Conservation (phyloP, 441 rosid genomes). For the Pelargonium fulgidum region DNA sequence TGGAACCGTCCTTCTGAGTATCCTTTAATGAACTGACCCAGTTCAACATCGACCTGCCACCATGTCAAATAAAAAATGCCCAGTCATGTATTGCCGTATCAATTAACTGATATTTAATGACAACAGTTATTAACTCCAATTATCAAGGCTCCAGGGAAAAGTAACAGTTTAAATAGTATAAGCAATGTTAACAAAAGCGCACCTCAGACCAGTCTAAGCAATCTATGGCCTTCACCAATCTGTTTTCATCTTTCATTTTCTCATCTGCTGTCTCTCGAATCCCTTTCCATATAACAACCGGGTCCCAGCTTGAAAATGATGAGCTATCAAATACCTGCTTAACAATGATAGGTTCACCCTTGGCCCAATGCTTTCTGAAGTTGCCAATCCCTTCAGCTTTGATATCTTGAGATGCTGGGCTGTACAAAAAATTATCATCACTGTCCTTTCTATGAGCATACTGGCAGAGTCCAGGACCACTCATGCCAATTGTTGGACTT, state of each 20-base stretch:
- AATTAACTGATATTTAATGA: conserved; percentile 13
- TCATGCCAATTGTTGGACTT: conserved; percentile 24
- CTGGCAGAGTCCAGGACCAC: conserved; percentile 37
- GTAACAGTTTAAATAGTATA: conserved; percentile 1
- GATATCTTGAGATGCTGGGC: conserved; percentile 47
- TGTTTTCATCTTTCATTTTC: conserved; percentile 53
- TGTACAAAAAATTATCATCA: conserved; percentile 54
- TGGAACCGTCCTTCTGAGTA: conserved; percentile 50
- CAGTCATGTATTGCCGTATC: not conserved
- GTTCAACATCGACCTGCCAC: conserved; percentile 70
- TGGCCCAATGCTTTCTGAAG: conserved; percentile 73
- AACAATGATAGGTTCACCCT: conserved; percentile 66
- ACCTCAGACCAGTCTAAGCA: conserved; percentile 80
- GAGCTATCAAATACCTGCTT: conserved; percentile 55
- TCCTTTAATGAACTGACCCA: conserved; percentile 58
- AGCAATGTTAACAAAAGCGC: conserved; percentile 18
- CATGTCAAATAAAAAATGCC: conserved; percentile 19
- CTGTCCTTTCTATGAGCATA: conserved; percentile 52
- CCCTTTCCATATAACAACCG: conserved; percentile 61
- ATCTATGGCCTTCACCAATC: conserved; percentile 64
- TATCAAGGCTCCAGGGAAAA: not conserved
- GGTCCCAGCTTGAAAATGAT: conserved; percentile 69
- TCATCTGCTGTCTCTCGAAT: conserved; percentile 67
- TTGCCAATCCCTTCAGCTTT: conserved; percentile 48
- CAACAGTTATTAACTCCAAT: conserved; percentile 12